Base-by-base conservation (phyloP, 2,329 filamentous ascomycete species). In the Sclerotiophoma versabilis region DNA sequence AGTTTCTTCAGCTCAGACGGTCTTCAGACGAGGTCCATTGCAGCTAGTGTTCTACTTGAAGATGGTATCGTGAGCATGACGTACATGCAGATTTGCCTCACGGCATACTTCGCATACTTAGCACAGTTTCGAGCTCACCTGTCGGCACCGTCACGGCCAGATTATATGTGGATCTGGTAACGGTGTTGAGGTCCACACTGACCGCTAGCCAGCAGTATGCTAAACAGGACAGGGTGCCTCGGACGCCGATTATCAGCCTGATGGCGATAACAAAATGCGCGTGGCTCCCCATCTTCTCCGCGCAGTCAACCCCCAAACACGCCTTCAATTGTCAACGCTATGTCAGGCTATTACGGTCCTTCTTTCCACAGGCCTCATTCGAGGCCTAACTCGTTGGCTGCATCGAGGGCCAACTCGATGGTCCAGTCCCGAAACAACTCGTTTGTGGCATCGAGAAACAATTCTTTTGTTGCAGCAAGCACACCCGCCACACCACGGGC, bases 311-410 rank as follows among this genome's bases (percentile, higher is more conserved):
- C 45, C 41, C 42, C 37, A 43, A 42, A 25, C 22, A 27, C 26
- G 44, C 30, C 26, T n/a, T 49, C 33, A 23, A 26, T 30, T 48
- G 17, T 34, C 37, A 38, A 34, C 27, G 54, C 14, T 8, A 60
- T 60, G 58, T 60, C 58, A 32, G 54, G 44, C 23, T 60, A 60
- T 43, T 53, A 48, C 30, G 52, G 52, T 42, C 43, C 36, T 9
- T 57, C 58, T 26, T 60, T 60, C 41, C 49, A 44, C 25, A 49
- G 49, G 5, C 54, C 58, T 14, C 36, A 43, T 12, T 54, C 58
- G 29, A 50, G 58, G 33, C 58, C 58, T 9, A 22, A 43, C 19
- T 60, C 58, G 19, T 37, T 60, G 33, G 58, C 54, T 17, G 26
- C 49, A 2, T 52, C 47, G 5, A 52, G 58, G 22, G 54, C 54